These are phyloP conservation scores for Leccinum incarnatum DNA, from an alignment of 768 basidiomycete genomes.

Conservation along the genomic window DNA sequence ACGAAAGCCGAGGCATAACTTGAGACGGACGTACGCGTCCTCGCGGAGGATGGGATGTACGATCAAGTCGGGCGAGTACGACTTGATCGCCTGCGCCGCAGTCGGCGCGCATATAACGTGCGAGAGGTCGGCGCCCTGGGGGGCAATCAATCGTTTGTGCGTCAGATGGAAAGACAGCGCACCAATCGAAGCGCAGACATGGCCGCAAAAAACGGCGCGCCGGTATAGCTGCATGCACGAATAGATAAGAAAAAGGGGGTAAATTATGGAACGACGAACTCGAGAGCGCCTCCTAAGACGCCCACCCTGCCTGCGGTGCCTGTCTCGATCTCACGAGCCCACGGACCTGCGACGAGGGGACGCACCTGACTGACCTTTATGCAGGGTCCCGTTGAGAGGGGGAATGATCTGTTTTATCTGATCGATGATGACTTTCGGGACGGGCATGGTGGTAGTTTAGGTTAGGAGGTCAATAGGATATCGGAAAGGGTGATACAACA, in stretches of 20 bases:
- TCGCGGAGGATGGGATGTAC: constrained; percentile 89
- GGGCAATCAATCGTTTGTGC: not conserved
- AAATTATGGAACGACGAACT: constrained; percentile 52
- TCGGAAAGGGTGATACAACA: constrained; percentile 27
- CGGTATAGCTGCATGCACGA: constrained; percentile 72
- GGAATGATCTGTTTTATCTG: constrained; percentile 85
- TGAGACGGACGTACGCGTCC: constrained; percentile 50
- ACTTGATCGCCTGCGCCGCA: constrained; percentile 92
- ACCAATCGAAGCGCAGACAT: constrained; percentile 89
- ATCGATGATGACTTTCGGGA: constrained; percentile 58
- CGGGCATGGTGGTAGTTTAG: constrained; percentile 45
- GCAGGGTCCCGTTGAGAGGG: constrained; percentile 81
- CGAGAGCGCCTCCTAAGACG: constrained; percentile 89
- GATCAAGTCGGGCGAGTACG: constrained; percentile 95
- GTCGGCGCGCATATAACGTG: constrained; percentile 97
- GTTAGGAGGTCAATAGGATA: constrained; percentile 19
- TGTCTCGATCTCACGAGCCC: constrained; percentile 1
- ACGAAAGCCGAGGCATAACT: not conserved
- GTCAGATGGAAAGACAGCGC: not conserved
- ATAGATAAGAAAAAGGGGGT: not conserved
- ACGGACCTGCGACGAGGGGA: constrained; percentile 1
- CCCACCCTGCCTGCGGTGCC: constrained; percentile 71
- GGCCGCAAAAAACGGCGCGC: constrained; percentile 94
- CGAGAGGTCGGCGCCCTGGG: constrained; percentile 89
- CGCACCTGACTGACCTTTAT: constrained; percentile 93